Evolutionary conservation across 2,329 filamentous ascomycete species (phyloP), one percentile per base, ranked within the genome.

Genomic region (Cytospora piceicola): DNA sequence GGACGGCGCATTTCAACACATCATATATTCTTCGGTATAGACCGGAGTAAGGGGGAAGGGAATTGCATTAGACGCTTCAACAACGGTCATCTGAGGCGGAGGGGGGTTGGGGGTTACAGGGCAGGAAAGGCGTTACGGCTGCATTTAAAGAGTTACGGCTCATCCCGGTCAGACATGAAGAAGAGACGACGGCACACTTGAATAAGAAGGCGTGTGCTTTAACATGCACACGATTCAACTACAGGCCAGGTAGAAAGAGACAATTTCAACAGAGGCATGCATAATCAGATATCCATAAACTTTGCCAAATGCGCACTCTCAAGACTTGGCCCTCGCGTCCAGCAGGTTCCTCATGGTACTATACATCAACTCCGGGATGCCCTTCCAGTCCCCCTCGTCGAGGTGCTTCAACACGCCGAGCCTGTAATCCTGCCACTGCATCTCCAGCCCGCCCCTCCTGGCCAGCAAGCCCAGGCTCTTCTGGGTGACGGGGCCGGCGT

Each of bases 271-370:
- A 1, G 14, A 52, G n/a, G 20, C 20, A 8, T 22, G n/a, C 42
- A 22, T 22, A 11, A 9, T 46, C 6, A 22, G 20, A 22, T 11
- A n/a, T 22, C 2, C 3, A 20, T 12, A 46, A 4, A 9, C 4
- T 22, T 20, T 9, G 11, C 42, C n/a, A n/a, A n/a, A n/a, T n/a
- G n/a, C n/a, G n/a, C n/a, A n/a, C 12, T 4, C 53, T 61, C 51
- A 64, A 12, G 49, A 54, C 55, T 62, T 69, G 36, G 77, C 74
- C 71, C 76, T 78, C 39, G 78, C 76, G 67, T 80, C 85, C 77
- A 87, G 88, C 70, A 94, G 77, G 59, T 89, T 87, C 74, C 90
- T 92, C 86, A 95, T 93, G 1, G 91, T 94, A 71, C 88, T 92
- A 75, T 90, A 90, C 83, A 96, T 89, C 72, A 96, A 77, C 69